Percentiles rank a stretch among this genome's conserved stretches.
These are phyloP conservation scores for Blastobotrys ciferrii DNA, from an alignment of 1,139 yeast species.

Conservation along the genomic window DNA sequence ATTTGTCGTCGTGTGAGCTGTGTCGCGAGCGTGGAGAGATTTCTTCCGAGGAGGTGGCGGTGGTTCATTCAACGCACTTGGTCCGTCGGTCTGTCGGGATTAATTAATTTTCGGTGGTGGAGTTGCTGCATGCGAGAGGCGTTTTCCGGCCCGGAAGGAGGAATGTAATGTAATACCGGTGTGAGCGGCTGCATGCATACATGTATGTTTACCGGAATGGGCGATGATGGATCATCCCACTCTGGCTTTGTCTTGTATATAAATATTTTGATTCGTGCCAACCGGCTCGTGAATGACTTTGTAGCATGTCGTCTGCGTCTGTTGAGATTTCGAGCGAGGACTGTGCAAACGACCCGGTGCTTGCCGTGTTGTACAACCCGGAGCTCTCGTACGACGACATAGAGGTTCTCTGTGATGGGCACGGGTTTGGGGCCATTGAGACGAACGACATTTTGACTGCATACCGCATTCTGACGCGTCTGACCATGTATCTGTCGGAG, in stretches of 20 bases:
- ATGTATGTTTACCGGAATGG: not conserved
- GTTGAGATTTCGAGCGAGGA: not conserved
- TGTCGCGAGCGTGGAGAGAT: no score
- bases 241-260: not conserved
- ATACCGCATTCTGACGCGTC: conserved; percentile 30
- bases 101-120: no score
- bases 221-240: not conserved
- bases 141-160: no score
- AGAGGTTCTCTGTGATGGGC: conserved; percentile 25
- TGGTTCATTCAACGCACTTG: not conserved
- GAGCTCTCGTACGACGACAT: conserved; percentile 30
- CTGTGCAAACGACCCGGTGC: conserved; percentile 29
- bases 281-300: no score
- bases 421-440: conserved; percentile 26
- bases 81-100: no score
- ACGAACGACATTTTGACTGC: conserved; percentile 33
- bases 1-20: conserved; percentile 14
- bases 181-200: not conserved
- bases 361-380: conserved; percentile 27
- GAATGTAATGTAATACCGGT: not conserved
- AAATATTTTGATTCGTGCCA: not conserved
- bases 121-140: no score
- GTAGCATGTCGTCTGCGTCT: not conserved
- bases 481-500: conserved; percentile 31
- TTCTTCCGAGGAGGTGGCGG: not conserved